Base-by-base conservation (phyloP, 768 basidiomycete species). In the Tremella mesenterica region DNA sequence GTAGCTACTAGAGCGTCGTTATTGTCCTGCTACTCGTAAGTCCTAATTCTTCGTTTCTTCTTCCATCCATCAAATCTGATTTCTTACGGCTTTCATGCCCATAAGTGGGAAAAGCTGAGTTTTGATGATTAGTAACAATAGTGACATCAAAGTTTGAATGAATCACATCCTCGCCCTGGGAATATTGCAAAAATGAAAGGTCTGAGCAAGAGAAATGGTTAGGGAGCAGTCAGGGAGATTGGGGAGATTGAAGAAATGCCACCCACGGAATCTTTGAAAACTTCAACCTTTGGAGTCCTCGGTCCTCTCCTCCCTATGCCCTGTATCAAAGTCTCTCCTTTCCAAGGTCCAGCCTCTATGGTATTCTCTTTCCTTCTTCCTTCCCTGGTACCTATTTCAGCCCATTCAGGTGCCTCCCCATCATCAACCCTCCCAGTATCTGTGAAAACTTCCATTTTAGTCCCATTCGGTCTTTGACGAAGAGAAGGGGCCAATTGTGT, bases 241-340 rank as follows among this genome's bases (percentile, higher is more conserved):
- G n/a, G n/a, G n/a, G n/a, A n/a, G n/a, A n/a, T n/a, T n/a, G n/a
- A n/a, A n/a, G n/a, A n/a, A n/a, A n/a, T n/a, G n/a, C n/a, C n/a
- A 64, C 73, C 52, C 50, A 75, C 77, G 30, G 69, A 63, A 56
- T 79, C 78, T 27, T 73, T 69, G 61, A 76, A 77, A 0, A 79
- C 75, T 47, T 76, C 74, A 21, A 78, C 60, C 56, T 75, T 76
- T 23, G 74, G 74, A 3, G 72, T 73, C 3, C 71, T 58, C 1
- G 71, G 70, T 3, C 67, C 68, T n/a, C 65, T 41, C 28, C 62
- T 44, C 26, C 67, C 59, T 28, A 65, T 60, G 4, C 57, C 60
- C 57, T 74, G 73, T 44, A 73, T 72, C 50, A 77, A 48, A 10
- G 72, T 71, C 65, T 77, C 76, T 2, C 76, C 77, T 33, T 61